Percentiles rank a stretch among this genome's conserved stretches.
Conservation (phyloP, 805 yeast species). For the Saccharomycopsis sp. region DNA sequence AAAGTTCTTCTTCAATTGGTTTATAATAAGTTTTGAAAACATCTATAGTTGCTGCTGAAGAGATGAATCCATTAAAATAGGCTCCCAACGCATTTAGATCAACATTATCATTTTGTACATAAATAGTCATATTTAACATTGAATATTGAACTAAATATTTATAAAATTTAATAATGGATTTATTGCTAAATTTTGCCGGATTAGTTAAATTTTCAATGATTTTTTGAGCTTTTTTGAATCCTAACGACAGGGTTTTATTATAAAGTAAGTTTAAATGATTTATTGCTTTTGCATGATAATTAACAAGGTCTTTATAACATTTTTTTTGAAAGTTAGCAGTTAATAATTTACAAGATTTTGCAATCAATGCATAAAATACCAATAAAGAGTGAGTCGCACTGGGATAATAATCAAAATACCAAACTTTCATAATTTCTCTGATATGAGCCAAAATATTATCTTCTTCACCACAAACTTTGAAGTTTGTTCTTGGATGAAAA, state of each 20-base stretch:
- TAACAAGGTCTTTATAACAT: neutral
- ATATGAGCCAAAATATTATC: slow-evolving; percentile 3
- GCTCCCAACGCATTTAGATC: slow-evolving; percentile 4
- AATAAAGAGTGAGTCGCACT: neutral
- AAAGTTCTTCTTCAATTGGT: neutral
- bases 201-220: neutral
- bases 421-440: slow-evolving; percentile 2
- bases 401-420: slow-evolving; percentile 4
- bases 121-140: neutral
- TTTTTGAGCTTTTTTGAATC: neutral
- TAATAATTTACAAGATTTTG: slow-evolving; percentile 3
- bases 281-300: too few relatives aligned
- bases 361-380: slow-evolving; percentile 6
- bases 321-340: slow-evolving; percentile 1
- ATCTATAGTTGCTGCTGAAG: neutral
- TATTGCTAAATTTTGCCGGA: neutral
- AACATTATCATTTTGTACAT: neutral
- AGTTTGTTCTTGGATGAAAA: neutral
- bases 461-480: slow-evolving; percentile 11
- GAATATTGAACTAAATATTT: neutral
- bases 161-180: neutral
- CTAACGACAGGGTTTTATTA: too few relatives aligned
- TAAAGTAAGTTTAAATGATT: too few relatives aligned
- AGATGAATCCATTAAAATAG: slow-evolving; percentile 11
- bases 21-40: neutral